phyloP scores from a whole-genome alignment of 441 rosid species.

The Melastoma candidum region DNA sequence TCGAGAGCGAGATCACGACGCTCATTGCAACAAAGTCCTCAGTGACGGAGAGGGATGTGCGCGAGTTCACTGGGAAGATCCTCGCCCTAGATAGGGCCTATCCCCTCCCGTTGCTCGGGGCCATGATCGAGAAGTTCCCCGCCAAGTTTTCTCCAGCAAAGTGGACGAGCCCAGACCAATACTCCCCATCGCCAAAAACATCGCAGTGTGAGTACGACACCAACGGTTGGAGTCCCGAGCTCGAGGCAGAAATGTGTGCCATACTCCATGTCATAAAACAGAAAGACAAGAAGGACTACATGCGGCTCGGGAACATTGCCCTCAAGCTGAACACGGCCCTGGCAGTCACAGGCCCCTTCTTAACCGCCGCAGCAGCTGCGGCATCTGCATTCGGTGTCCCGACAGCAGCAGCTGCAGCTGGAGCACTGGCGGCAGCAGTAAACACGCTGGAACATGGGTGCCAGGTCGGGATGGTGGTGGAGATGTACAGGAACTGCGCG shows the following conservation, averaged over 20 bases:
- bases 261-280: constrained; percentile 3
- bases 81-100: constrained; percentile 15
- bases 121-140: constrained; percentile 16
- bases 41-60: not conserved
- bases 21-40: not conserved
- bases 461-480: constrained; percentile 16
- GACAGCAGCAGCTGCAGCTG: not conserved
- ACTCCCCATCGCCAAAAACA: too few species aligned
- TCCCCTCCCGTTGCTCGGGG: constrained; percentile 14
- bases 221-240: constrained; percentile 15
- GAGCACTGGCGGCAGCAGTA: constrained; percentile 3
- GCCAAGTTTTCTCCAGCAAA: constrained; percentile 6
- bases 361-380: not conserved
- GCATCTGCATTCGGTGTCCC: not conserved
- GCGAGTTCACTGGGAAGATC: not conserved
- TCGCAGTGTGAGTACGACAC: not conserved
- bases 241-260: constrained; percentile 16
- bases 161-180: not conserved
- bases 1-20: constrained; percentile 5
- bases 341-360: constrained; percentile 7
- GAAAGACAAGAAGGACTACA: constrained; percentile 12
- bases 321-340: constrained; percentile 7
- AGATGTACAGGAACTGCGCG: constrained; percentile 13
- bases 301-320: constrained; percentile 12
- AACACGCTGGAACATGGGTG: constrained; percentile 12